These are phyloP conservation scores for Luzula sylvatica DNA, from an alignment of 176 grass and related monocot species.

Conservation along the genomic window DNA sequence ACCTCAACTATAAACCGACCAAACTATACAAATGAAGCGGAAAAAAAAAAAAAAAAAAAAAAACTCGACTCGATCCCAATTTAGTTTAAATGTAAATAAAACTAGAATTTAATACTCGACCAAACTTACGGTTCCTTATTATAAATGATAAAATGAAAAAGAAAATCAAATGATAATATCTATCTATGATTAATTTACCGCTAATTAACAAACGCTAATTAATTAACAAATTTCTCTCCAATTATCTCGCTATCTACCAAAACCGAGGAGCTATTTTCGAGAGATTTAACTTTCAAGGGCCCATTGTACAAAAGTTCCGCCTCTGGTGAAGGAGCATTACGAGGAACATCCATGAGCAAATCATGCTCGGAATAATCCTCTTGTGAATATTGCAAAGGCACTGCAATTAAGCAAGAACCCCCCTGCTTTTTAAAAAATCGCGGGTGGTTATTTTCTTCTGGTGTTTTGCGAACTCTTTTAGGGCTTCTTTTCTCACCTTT, in stretches of 20 bases:
- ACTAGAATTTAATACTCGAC: slow-evolving; percentile 5
- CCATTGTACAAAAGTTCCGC: slow-evolving; percentile 14
- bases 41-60: background rate
- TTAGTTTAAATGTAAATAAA: slow-evolving; percentile 14
- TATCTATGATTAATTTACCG: slow-evolving; percentile 4
- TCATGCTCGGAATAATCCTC: slow-evolving; percentile 13
- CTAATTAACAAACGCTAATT: slow-evolving; percentile 6
- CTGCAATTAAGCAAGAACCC: slow-evolving; percentile 20
- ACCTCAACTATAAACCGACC: too few relatives aligned
- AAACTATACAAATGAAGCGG: too few relatives aligned
- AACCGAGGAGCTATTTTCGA: slow-evolving; percentile 6
- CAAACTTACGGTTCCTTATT: slow-evolving; percentile 6
- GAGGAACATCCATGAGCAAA: slow-evolving; percentile 16
- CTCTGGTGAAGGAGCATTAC: slow-evolving; percentile 16
- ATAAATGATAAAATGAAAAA: background rate
- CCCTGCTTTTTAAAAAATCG: slow-evolving; percentile 12
- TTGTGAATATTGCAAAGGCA: background rate
- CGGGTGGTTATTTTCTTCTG: slow-evolving; percentile 8
- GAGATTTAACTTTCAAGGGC: slow-evolving; percentile 19
- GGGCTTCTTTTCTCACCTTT: slow-evolving; percentile 19
- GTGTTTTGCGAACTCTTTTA: slow-evolving; percentile 20
- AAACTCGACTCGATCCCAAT: background rate
- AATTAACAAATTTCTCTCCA: slow-evolving; percentile 10
- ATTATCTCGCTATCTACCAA: slow-evolving; percentile 17
- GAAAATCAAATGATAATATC: slow-evolving; percentile 4